Conservation (phyloP, 2,329 filamentous ascomycete genomes). For the Chaetothyriales sp. region DNA sequence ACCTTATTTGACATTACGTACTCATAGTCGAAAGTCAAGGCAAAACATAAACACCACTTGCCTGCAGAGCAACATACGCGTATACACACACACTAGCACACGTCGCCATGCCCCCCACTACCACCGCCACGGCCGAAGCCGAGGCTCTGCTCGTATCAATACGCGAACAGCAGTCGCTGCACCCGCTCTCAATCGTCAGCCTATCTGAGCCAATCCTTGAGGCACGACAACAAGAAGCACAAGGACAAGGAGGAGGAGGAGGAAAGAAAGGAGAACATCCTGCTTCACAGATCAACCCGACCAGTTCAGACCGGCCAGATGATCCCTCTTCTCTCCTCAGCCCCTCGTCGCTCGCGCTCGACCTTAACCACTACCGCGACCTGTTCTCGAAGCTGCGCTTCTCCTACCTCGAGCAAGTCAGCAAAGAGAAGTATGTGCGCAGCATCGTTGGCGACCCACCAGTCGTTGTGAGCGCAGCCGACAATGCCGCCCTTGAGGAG, state of each 20-base stretch:
- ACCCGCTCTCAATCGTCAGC: conserved; percentile 24
- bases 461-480: conserved; percentile 62
- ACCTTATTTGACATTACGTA: too few relatives aligned
- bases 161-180: conserved; percentile 13
- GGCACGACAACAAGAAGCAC: conserved; percentile 1
- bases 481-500: conserved; percentile 64
- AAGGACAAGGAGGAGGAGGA: not conserved
- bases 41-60: too few relatives aligned
- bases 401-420: conserved; percentile 95
- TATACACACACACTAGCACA: not conserved
- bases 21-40: too few relatives aligned
- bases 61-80: not conserved
- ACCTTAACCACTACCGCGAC: conserved; percentile 75
- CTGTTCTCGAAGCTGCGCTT: conserved; percentile 93
- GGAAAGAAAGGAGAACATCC: conserved; percentile 1
- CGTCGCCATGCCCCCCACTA: conserved; percentile 26
- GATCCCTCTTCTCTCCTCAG: conserved; percentile 46
- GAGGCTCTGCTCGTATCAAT: conserved; percentile 18
- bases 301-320: conserved; percentile 29
- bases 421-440: conserved; percentile 93
- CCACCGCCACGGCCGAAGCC: conserved; percentile 28
- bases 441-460: conserved; percentile 84
- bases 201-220: conserved; percentile 16
- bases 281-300: conserved; percentile 57
- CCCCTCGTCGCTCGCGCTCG: conserved; percentile 63